Evolutionary conservation across 129 eudicot species (phyloP).

Genomic region (Flaveria robusta): DNA sequence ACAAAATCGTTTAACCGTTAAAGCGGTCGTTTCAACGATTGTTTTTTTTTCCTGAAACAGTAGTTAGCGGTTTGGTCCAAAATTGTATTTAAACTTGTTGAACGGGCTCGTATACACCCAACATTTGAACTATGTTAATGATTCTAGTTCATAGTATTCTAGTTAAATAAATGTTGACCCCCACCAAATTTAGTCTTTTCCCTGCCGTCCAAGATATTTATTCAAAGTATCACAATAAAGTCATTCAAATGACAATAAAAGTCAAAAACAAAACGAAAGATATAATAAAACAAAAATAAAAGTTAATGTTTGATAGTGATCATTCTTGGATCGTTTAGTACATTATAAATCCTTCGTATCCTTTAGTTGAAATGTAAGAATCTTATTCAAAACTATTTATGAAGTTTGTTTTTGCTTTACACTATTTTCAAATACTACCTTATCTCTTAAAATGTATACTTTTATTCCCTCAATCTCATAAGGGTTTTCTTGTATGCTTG

Average conservation of each 20-base stretch:
- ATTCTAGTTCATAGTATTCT: background rate
- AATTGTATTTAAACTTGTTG: no score
- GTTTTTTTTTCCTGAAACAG: no score
- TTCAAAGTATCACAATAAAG: constrained; percentile 8
- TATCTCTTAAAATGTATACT: no score
- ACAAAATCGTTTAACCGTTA: background rate
- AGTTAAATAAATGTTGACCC: constrained; percentile 9
- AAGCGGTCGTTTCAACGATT: no score
- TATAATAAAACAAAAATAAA: background rate
- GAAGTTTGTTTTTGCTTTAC: background rate
- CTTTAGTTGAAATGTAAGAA: background rate
- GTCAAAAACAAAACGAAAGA: constrained; percentile 15
- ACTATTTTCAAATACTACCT: no score
- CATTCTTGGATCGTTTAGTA: background rate
- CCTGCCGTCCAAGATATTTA: constrained; percentile 23
- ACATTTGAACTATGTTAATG: no score
- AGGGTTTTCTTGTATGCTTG: no score
- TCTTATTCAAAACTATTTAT: background rate
- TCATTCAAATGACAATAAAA: constrained; percentile 16
- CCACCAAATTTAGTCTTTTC: constrained; percentile 19
- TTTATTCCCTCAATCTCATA: no score
- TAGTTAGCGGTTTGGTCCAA: no score
- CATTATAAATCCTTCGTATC: background rate
- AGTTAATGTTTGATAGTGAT: constrained; percentile 6
- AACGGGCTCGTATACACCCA: no score